Base-by-base conservation (phyloP, 2,329 filamentous ascomycete species). In the Monosporascus sp. region DNA sequence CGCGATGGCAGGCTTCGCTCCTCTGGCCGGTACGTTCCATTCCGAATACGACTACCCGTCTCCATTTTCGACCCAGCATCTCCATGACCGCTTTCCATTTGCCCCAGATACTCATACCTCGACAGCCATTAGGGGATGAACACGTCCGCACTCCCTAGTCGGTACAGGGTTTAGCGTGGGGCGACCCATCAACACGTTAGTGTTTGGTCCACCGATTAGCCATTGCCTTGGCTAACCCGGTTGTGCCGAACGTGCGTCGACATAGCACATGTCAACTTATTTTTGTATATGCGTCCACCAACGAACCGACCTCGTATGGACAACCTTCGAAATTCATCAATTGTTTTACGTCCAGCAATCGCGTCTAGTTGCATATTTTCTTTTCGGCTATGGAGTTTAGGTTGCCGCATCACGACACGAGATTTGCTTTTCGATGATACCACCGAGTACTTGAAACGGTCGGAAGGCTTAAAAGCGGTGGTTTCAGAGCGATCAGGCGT, bases 81-180 rank as follows among this genome's bases (percentile, higher is more conserved):
- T 72, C 58, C 68, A 71, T 63, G 74, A 78, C 54, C 74, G 72
- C 51, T 81, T 80, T 57, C 77, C 76, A 17, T 76, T 75, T 48
- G 74, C 69, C 65, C 68, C 74, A 51, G 77, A 81, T 53, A 63
- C 75, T 64, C 74, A 80, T 67, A 62, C 75, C 51, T 69, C 76
- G 45, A 75, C 78, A 64, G 78, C 78, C 43, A 83, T 75, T 56
- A 68, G 68, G 60, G 69, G 72, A 50, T 74, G 61, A 68, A 54
- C 37, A 31, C 50, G 7, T 17, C 47, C 22, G 37, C 43, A 25
- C 22, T 46, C 14, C 5, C 1, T 15, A 18, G n/a, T 3, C 39
- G 24, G 17, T 18, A 31, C 9, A 17, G 15, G 22, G 22, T 27
- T 15, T 17, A 14, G 43, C 24, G 43, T 46, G 20, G 14, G 25